These are phyloP conservation scores for Nyssa sinensis DNA, from an alignment of 148 eudicot species.

Conservation along the genomic window DNA sequence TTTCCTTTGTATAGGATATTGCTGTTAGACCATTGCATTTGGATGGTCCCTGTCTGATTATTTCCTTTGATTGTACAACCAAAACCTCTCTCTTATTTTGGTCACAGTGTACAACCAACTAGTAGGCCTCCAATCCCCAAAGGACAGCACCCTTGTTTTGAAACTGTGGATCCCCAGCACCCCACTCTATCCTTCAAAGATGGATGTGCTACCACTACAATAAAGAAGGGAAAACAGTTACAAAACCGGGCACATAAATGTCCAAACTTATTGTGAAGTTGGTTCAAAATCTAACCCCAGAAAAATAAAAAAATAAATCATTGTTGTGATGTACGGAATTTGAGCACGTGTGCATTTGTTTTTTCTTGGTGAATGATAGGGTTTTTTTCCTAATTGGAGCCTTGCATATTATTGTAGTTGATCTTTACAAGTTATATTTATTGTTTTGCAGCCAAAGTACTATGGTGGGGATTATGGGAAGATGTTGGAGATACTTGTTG, in stretches of 20 bases:
- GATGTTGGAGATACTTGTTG: conserved; percentile 79
- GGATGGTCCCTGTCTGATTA: not conserved
- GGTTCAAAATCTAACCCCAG: not conserved
- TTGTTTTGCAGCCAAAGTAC: conserved; percentile 68
- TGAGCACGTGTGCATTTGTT: not conserved
- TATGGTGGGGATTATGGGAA: conserved; percentile 66
- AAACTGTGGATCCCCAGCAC: not conserved
- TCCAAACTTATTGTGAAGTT: not conserved
- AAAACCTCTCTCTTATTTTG: not conserved
- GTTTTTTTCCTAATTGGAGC: not conserved
- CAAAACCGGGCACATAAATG: not conserved
- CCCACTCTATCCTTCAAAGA: conserved; percentile 1
- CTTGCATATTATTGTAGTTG: not conserved
- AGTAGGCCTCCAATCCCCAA: not conserved
- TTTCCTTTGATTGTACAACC: not conserved
- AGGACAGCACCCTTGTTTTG: not conserved
- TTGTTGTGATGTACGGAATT: no score
- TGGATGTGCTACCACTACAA: no score
- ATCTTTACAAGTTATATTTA: not conserved
- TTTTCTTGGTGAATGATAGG: not conserved
- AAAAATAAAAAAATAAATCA: not conserved
- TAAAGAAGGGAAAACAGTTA: not conserved
- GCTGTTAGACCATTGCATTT: not conserved
- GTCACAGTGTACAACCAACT: not conserved
- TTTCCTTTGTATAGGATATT: not conserved